Conservation (phyloP, 495 filamentous ascomycete species). For the Jackrogersella minutella region DNA sequence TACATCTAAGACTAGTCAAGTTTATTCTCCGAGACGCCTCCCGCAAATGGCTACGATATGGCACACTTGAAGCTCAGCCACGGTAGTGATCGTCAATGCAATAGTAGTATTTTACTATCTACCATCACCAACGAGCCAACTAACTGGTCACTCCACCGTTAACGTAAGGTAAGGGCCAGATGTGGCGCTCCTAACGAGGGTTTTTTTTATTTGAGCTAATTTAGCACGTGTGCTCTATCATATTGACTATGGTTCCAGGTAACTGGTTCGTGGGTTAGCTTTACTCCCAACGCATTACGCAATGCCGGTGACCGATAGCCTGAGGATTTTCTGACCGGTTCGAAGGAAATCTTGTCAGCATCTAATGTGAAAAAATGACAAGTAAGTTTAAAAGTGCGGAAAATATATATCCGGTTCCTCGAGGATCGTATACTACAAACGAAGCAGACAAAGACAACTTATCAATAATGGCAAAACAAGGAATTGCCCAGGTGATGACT, state of each 20-base stretch:
- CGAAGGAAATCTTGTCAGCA: neutral
- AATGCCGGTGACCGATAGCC: neutral
- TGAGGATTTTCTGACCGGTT: neutral
- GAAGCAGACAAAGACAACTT: constrained; percentile 1
- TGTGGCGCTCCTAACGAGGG: neutral
- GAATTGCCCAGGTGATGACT: constrained; percentile 6
- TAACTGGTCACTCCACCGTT: too few species aligned
- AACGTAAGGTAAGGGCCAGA: neutral
- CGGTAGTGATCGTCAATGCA: neutral
- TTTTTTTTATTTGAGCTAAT: neutral
- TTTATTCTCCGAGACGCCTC: constrained; percentile 10
- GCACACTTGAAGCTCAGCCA: constrained; percentile 2
- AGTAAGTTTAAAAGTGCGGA: neutral
- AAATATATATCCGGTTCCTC: neutral
- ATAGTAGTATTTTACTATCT: neutral
- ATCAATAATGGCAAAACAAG: neutral
- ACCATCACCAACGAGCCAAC: neutral
- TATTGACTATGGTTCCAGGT: constrained; percentile 1
- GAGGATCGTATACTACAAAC: neutral
- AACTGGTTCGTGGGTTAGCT: neutral
- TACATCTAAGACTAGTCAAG: constrained; percentile 5
- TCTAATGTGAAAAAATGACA: neutral
- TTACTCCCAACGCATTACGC: neutral
- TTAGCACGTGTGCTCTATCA: constrained; percentile 18
- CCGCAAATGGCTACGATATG: neutral